Evolutionary conservation across 768 basidiomycete genomes (phyloP).

Genomic region (Suillus subalutaceus): DNA sequence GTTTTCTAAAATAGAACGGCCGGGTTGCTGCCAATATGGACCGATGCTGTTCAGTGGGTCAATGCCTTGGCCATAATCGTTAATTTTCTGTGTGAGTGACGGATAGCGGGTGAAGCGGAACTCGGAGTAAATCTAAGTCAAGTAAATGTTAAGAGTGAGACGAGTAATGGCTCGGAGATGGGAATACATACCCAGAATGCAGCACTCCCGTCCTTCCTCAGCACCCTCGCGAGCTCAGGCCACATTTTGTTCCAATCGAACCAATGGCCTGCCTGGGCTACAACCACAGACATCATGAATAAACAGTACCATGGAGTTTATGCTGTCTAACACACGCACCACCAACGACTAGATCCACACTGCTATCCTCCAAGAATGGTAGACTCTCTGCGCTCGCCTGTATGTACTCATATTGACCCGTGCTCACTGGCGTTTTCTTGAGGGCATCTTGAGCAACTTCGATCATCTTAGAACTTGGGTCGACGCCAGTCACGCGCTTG

Average conservation of each 20-base stretch:
- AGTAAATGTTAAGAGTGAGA: neutral
- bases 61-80: slow-evolving; percentile 57
- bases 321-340: slow-evolving; percentile 44
- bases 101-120: slow-evolving; percentile 65
- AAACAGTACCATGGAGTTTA: neutral
- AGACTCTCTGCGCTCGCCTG: slow-evolving; percentile 59
- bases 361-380: slow-evolving; percentile 45
- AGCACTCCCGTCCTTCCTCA: slow-evolving; percentile 64
- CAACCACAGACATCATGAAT: neutral
- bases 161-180: neutral
- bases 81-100: slow-evolving; percentile 58
- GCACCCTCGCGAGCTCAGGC: slow-evolving; percentile 63
- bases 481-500: slow-evolving; percentile 65
- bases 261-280: slow-evolving; percentile 84
- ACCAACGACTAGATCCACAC: slow-evolving; percentile 68
- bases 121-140: slow-evolving; percentile 63
- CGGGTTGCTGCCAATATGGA: slow-evolving; percentile 77
- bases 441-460: slow-evolving; percentile 43
- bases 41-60: slow-evolving; percentile 58
- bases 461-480: slow-evolving; percentile 77
- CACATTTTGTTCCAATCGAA: slow-evolving; percentile 76
- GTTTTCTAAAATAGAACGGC: slow-evolving; percentile 70
- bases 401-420: slow-evolving; percentile 34
- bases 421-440: slow-evolving; percentile 23
- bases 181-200: slow-evolving; percentile 67